Base-by-base conservation (phyloP, 805 yeast species). In the Grigorovia humatica region DNA sequence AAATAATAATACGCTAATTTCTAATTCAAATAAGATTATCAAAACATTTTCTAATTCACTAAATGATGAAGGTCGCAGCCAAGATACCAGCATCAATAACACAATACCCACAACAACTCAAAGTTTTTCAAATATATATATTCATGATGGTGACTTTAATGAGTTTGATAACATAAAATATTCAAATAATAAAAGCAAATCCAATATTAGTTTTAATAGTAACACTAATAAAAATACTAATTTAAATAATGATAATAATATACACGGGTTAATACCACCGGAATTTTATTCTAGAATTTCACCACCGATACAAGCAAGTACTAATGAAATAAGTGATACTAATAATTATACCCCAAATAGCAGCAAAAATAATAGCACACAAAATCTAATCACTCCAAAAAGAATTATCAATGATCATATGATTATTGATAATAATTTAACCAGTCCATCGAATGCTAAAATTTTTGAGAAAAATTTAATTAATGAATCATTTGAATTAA, bases 231-330 rank as follows among this genome's bases (percentile, higher is more conserved):
- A 40, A 27, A 48, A 30, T 41, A 32, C 42, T 20, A 29, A 29
- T 19, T 32, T 35, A 15, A 44, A 49, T 20, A 46, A 43, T 17
- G 32, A 44, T 40, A 42, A 20, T 44, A 38, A 38, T 12, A 40
- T 38, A 18, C 50, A 50, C n/a, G 62, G 68, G 1, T 52, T 65
- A 49, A 67, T 67, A n/a, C 70, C 70, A 4, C 70, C 70, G 0
- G 70, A 66, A 48, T 66, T 67, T 51, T 65, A 64, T 48, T 66
- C 69, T 2, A 58, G 67, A 45, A 56, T 66, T 9, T 58, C 68
- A 9, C 54, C 68, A 17, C 42, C 42, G 3, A 3, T 38, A 12
- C n/a, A n/a, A 38, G 8, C 42, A 38, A 38, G 18, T 38, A 4
- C n/a, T 3, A 23, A 23, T 4, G 27, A 23, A 23, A 23, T 23